phyloP scores from a whole-genome alignment of 1,139 yeast genomes.

The Lodderomyces jiufengensis region DNA sequence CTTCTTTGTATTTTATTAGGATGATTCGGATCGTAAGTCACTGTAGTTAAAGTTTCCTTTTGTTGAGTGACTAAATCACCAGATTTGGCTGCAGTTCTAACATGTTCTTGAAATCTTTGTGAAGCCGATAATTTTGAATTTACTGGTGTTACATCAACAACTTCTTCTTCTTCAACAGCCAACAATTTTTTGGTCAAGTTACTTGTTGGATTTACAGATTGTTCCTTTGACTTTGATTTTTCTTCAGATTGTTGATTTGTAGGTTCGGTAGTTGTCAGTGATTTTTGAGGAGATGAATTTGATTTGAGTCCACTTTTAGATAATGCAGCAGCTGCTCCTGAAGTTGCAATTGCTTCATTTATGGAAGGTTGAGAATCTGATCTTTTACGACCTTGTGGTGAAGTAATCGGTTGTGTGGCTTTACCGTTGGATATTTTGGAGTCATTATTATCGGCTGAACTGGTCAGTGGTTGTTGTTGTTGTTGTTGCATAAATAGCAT shows the following conservation, averaged over 20 bases:
- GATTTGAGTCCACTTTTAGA: slow-evolving; percentile 14
- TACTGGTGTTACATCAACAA: slow-evolving; percentile 11
- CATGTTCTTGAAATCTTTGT: slow-evolving; percentile 40
- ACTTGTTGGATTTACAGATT: slow-evolving; percentile 7
- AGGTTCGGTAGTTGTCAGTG: slow-evolving; percentile 5
- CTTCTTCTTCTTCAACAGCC: slow-evolving; percentile 27
- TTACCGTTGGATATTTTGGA: neutral
- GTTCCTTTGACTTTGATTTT: neutral
- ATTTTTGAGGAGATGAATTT: slow-evolving; percentile 7
- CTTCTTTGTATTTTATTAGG: slow-evolving; percentile 30
- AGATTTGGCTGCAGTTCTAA: slow-evolving; percentile 37
- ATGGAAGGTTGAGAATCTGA: slow-evolving; percentile 40
- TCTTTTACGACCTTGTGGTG: slow-evolving; percentile 20
- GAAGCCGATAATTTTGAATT: slow-evolving; percentile 30
- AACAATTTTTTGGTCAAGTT: slow-evolving; percentile 15
- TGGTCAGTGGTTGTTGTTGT: neutral
- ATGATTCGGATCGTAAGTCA: slow-evolving; percentile 40
- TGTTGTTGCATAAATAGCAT: slow-evolving; percentile 24
- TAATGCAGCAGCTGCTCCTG: slow-evolving; percentile 38
- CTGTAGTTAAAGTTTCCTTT: slow-evolving; percentile 33
- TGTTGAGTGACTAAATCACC: slow-evolving; percentile 42
- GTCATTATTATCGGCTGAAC: neutral
- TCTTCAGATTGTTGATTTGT: slow-evolving; percentile 4
- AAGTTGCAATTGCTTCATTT: slow-evolving; percentile 22
- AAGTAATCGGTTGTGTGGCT: neutral